Conservation (phyloP, 495 filamentous ascomycete species). For the Emericellopsis terricola region DNA sequence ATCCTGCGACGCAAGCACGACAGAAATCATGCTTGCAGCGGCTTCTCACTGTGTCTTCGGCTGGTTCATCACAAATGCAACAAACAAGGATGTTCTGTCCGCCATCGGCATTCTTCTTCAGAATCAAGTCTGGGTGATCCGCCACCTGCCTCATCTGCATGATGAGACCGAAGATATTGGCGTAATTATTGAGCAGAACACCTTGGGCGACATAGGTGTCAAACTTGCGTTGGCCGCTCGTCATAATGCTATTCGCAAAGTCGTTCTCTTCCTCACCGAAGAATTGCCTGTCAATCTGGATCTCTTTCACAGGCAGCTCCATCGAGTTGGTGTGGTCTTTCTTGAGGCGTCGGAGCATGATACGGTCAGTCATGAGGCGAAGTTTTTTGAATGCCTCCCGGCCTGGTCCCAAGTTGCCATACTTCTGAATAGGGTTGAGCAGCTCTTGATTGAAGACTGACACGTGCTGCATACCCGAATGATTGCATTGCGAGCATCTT, state of each 20-base stretch:
- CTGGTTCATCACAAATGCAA: conserved; percentile 85
- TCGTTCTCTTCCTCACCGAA: conserved; percentile 92
- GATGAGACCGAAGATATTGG: conserved; percentile 74
- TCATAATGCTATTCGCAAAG: conserved; percentile 91
- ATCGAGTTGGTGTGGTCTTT: conserved; percentile 78
- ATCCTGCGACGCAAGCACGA: conserved; percentile 71
- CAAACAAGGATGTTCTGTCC: conserved; percentile 87
- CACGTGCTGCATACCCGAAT: conserved; percentile 64
- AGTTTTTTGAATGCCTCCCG: conserved; percentile 60
- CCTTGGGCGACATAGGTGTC: conserved; percentile 89
- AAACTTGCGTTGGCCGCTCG: conserved; percentile 66
- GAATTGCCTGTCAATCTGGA: conserved; percentile 79
- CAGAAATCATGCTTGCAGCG: conserved; percentile 92
- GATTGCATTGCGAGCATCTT: conserved; percentile 44
- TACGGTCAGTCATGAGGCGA: conserved; percentile 65
- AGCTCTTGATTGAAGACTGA: conserved; percentile 94
- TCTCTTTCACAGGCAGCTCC: conserved; percentile 90
- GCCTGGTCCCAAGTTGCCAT: conserved; percentile 32
- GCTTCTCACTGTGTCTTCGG: conserved; percentile 84
- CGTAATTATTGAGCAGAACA: conserved; percentile 93
- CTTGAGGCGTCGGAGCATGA: conserved; percentile 91
- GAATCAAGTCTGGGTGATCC: conserved; percentile 84
- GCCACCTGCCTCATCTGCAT: conserved; percentile 97
- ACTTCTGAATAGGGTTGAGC: conserved; percentile 57
- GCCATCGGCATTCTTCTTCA: conserved; percentile 68